A percentile compares a stretch with the other conserved stretches of the same genome.
phyloP scores from a whole-genome alignment of 352 stramenopile species.

The Phytophthora cajani region DNA sequence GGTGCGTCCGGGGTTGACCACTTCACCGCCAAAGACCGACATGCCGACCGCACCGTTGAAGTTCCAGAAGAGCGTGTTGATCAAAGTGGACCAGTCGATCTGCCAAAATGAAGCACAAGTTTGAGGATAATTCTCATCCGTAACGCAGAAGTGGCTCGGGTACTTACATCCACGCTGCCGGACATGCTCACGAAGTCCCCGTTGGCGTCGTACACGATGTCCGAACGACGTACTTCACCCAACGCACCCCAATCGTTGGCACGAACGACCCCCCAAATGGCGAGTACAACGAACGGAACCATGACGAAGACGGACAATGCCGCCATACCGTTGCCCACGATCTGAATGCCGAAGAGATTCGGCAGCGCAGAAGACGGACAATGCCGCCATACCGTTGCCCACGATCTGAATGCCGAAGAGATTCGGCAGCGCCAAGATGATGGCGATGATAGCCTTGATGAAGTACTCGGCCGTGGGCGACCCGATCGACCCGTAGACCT shows the following conservation, averaged over 20 bases:
- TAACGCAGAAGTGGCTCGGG: not conserved
- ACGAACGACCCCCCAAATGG: conserved; percentile 39
- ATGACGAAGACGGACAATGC: conserved; percentile 88
- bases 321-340: conserved; percentile 84
- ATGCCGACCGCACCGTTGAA: conserved; percentile 93
- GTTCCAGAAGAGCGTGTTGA: conserved; percentile 97
- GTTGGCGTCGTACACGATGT: conserved; percentile 42
- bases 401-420: conserved; percentile 81
- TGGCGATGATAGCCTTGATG: conserved; percentile 52
- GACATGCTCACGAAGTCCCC: conserved; percentile 52
- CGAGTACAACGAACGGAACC: conserved; percentile 89
- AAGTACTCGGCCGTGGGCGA: conserved; percentile 45
- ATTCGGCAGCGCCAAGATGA: conserved; percentile 50
- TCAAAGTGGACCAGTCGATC: conserved; percentile 61
- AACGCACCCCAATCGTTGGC: conserved; percentile 44
- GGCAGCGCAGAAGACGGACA: conserved; percentile 78
- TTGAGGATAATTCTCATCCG: not conserved
- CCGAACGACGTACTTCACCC: conserved; percentile 42
- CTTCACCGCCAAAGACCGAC: conserved; percentile 90
- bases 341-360: conserved; percentile 68
- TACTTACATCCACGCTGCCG: conserved; percentile 32
- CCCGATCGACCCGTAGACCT: conserved; percentile 44
- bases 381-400: conserved; percentile 69
- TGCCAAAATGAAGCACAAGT: conserved; percentile 5
- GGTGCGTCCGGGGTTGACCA: conserved; percentile 75